Base-by-base conservation (phyloP, 1,139 yeast genomes). In the Geotrichum siamense region DNA sequence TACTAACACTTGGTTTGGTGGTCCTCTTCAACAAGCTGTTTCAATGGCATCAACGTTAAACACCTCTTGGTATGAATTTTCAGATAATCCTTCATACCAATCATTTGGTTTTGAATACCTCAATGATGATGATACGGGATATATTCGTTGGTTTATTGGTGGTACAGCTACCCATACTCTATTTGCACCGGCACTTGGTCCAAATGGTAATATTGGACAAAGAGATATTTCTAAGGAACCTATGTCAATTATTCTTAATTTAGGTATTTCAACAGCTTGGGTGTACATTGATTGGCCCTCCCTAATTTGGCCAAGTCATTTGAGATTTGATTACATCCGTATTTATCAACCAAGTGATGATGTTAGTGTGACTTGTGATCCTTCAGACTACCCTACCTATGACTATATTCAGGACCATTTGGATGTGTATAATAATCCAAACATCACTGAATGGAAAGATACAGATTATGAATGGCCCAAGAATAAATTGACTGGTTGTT, bases 221-320 rank as follows among this genome's bases (percentile, higher is more conserved):
- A 75, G 96, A 58, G 61, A 71, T 46, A 73, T 86, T 39, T 72
- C 91, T 13, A 79, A 81, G 61, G 96, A 86, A 60, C 96, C 96
- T 49, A 83, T 86, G 94, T 71, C 86, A 1, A 69, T 86, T 30
- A 68, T 86, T 51, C 60, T 85, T 69, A 85, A 85, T 61, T 63
- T 85, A 62, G 95, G 93, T 62, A 64, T 85, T 42, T 84, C 94
- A 5, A 78, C 78, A 51, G 75, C 78, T 45, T 85, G 94, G 94
- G 81, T 85, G 1, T 80, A 81, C 59, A 83, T 85, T 51, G 83
- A 82, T 60, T 83, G 94, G 93, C 71, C 74, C 28, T 69, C 76
- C 12, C 63, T 85, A 38, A 59, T 63, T 32, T 84, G 85, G 72
- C 95, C 95, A 0, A 72, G 74, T 2, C 71, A 72, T 2, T 64